Conservation (phyloP, 2,329 filamentous ascomycete genomes). For the Lizonia empirigonia region DNA sequence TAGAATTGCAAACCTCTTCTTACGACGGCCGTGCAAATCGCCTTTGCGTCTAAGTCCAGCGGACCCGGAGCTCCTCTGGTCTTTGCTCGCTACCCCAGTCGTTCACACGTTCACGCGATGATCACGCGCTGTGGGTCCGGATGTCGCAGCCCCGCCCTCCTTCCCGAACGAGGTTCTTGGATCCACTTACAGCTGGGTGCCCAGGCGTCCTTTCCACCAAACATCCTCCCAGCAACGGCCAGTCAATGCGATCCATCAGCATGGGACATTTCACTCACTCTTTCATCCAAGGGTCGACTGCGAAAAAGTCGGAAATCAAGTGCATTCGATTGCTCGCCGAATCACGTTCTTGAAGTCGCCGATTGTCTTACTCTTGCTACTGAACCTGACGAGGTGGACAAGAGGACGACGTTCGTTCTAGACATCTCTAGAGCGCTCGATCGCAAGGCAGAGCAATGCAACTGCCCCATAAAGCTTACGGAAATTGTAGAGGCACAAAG, state of each 20-base stretch:
- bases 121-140: slow-evolving; percentile 15
- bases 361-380: background rate
- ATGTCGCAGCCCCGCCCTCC: slow-evolving; percentile 10
- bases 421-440: too few species aligned
- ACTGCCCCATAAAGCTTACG: background rate
- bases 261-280: background rate
- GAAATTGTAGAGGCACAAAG: background rate
- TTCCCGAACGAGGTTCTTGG: slow-evolving; percentile 7
- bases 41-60: too few species aligned
- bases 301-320: too few species aligned
- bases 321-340: too few species aligned
- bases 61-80: too few species aligned
- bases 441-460: background rate
- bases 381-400: background rate
- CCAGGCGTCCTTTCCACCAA: background rate
- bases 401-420: background rate
- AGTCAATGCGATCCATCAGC: background rate
- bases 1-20: too few species aligned
- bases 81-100: slow-evolving; percentile 11
- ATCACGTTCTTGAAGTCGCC: too few species aligned
- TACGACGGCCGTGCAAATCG: too few species aligned
- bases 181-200: background rate
- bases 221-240: background rate
- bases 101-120: slow-evolving; percentile 8
- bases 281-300: background rate